Evolutionary conservation across 179 eudicot species (phyloP), one percentile per base, ranked within the genome.

Genomic region (Silene noctiflora): DNA sequence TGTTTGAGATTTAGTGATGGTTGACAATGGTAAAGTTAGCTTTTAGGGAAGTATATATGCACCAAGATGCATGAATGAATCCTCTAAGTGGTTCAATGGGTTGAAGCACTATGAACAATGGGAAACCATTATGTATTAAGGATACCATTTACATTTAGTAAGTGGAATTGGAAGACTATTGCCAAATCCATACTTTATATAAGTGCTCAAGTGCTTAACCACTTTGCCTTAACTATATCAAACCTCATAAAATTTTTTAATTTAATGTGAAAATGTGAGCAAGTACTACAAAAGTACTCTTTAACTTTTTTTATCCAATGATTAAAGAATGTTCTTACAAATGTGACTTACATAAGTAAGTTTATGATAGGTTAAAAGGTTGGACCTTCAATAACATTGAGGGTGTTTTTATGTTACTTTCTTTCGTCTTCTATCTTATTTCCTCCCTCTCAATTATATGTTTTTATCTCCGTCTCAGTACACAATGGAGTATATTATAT

Each of bases 31-130:
- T 19, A 56, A 61, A 20, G 31, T 20, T 20, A 59, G 6, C 17
- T 48, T 14, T 48, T 48, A 14, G 16, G 55, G 13, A 3, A 22
- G 20, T 61, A 22, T n/a, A n/a, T n/a, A n/a, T 21, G 27, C 65
- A 61, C 25, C 55, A 59, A 22, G 65, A 22, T 22, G 21, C 48
- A 33, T 16, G 31, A 17, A 39, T 31, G 69, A 66, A 66, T 13
- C 69, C 44, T 9, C 46, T 3, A 42, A 68, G 72, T 68, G 72
- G 72, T 20, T 65, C n/a, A 42, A 42, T 69, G 46, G 19, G 72
- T 44, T 69, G 58, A 69, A 42, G 56, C 31, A 42, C 56, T 69
- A 11, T 42, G 56, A 53, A 21, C 29, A 69, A 69, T 42, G 72
- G 72, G 72, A 42, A 42, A 69, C 72, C 10, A 65, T 13, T 31